These are phyloP conservation scores for Herpetomonas samuelpessoai DNA, from an alignment of 208 protist genomes.

Conservation along the genomic window DNA sequence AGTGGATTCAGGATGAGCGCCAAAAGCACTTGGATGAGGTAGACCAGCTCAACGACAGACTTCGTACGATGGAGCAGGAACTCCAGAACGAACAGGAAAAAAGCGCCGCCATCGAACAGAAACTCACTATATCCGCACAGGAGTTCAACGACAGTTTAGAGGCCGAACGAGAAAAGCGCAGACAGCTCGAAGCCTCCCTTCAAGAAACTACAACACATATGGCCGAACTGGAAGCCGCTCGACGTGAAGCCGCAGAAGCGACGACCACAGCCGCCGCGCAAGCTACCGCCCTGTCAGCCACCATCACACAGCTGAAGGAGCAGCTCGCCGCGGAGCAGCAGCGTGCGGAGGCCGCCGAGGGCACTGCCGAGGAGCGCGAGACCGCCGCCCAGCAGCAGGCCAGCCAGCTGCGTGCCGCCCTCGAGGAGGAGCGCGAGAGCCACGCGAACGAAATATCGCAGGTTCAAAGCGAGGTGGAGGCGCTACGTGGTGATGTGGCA, in stretches of 20 bases:
- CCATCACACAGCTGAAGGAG: constrained; percentile 3
- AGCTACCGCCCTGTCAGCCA: neutral
- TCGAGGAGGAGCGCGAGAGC: constrained; percentile 16
- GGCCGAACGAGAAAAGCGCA: constrained; percentile 12
- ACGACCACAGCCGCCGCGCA: constrained; percentile 3
- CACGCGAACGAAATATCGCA: constrained; percentile 9
- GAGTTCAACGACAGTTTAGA: constrained; percentile 12
- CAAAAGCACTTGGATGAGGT: constrained; percentile 31
- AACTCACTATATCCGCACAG: neutral
- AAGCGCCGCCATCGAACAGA: neutral
- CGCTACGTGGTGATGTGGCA: neutral
- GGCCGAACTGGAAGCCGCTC: constrained; percentile 1
- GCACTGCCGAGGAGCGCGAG: constrained; percentile 16
- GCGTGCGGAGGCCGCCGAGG: constrained; percentile 6
- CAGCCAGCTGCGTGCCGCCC: constrained; percentile 6
- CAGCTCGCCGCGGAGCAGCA: constrained; percentile 1
- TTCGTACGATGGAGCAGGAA: neutral
- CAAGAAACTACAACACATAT: neutral
- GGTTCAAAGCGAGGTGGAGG: constrained; percentile 18
- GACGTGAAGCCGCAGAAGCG: neutral
- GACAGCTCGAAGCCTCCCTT: neutral
- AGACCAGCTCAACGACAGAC: constrained; percentile 8
- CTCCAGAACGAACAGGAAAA: neutral
- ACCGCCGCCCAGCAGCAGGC: constrained; percentile 9
- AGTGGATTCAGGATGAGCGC: constrained; percentile 43